A percentile compares a stretch with the other conserved stretches of the same genome.
phyloP scores from a whole-genome alignment of 257 asterid genomes.

The Marsdenia floribunda region DNA sequence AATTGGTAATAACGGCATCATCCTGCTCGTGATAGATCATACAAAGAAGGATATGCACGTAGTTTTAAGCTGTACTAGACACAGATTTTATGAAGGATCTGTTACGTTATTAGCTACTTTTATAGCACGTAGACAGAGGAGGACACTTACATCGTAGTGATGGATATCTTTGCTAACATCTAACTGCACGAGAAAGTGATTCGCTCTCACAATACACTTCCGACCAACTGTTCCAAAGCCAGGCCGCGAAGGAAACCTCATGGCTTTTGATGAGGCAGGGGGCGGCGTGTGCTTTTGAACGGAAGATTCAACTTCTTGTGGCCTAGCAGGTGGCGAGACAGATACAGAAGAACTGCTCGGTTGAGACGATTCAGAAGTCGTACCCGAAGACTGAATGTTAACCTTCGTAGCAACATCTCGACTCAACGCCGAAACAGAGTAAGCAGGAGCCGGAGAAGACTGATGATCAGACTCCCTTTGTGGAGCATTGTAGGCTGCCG shows the following conservation, averaged over 20 bases:
- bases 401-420: conserved; percentile 37
- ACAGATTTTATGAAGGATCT: too few species aligned
- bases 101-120: too few species aligned
- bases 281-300: conserved; percentile 27
- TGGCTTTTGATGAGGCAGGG: conserved; percentile 52
- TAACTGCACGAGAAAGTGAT: conserved; percentile 52
- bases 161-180: conserved; percentile 47
- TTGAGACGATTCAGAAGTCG: conserved; percentile 21
- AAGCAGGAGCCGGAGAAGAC: conserved; percentile 5
- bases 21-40: too few species aligned
- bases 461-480: conserved; percentile 1
- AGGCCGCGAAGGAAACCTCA: conserved; percentile 49
- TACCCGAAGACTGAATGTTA: conserved; percentile 23
- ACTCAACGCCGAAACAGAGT: conserved; percentile 12
- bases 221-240: conserved; percentile 35
- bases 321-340: background rate
- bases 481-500: conserved; percentile 17
- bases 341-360: conserved; percentile 1
- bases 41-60: too few species aligned
- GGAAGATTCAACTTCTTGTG: background rate
- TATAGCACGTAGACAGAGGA: too few species aligned
- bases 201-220: conserved; percentile 41
- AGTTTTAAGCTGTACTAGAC: too few species aligned
- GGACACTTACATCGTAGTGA: conserved; percentile 65
- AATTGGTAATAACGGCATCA: too few species aligned